Percentiles rank a stretch among this genome's conserved stretches.
Conservation (phyloP, 2,329 filamentous ascomycete species). For the Blastomyces gilchristii region DNA sequence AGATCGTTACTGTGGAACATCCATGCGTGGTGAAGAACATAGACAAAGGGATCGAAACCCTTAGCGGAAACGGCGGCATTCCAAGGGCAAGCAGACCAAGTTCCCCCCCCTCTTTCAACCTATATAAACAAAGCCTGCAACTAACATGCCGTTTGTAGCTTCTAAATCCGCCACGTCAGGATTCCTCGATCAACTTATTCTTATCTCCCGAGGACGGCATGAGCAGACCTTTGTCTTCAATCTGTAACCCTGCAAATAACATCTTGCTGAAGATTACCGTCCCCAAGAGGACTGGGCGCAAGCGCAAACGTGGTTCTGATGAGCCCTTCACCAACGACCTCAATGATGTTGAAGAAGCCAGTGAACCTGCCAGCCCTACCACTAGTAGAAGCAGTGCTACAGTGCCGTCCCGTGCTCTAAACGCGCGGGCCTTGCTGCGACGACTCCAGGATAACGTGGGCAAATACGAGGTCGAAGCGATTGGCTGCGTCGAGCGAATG, state of each 20-base stretch:
- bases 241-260: slow-evolving; percentile 66
- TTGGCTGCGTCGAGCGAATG: slow-evolving; percentile 65
- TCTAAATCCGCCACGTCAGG: slow-evolving; percentile 36
- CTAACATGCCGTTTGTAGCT: slow-evolving; percentile 27
- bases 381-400: slow-evolving; percentile 24
- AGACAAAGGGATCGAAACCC: slow-evolving; percentile 52
- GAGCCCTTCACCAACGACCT: slow-evolving; percentile 50
- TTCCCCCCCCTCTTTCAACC: background rate
- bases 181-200: slow-evolving; percentile 54
- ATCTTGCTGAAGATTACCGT: slow-evolving; percentile 77
- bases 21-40: slow-evolving; percentile 56
- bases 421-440: slow-evolving; percentile 47
- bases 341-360: slow-evolving; percentile 21
- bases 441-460: slow-evolving; percentile 61
- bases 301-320: slow-evolving; percentile 67
- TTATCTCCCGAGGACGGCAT: slow-evolving; percentile 71
- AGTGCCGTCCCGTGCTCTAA: slow-evolving; percentile 33
- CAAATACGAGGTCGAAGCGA: slow-evolving; percentile 56
- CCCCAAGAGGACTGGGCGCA: slow-evolving; percentile 76
- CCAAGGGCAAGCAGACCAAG: slow-evolving; percentile 36
- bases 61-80: slow-evolving; percentile 48
- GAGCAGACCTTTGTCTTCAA: slow-evolving; percentile 66
- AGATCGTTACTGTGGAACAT: slow-evolving; percentile 55
- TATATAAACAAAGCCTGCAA: background rate
- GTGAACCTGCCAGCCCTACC: slow-evolving; percentile 16